Conservation (phyloP, 2,329 filamentous ascomycete species). For the Amauroascus niger region DNA sequence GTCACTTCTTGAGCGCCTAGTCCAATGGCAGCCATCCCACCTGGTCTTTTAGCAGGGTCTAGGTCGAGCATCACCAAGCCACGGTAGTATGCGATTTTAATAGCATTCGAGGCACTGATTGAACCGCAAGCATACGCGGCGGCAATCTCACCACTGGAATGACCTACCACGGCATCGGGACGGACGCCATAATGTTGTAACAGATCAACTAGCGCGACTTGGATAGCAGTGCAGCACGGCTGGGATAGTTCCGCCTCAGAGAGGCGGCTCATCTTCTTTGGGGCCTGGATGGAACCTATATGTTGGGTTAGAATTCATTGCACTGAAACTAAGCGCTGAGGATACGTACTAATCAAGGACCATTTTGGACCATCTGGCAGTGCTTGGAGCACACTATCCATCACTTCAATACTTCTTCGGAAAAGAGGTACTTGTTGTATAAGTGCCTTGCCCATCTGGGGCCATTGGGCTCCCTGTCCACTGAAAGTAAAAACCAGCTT, state of each 20-base stretch:
- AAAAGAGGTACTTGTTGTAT: background rate
- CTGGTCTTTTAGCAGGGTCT: background rate
- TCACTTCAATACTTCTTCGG: background rate
- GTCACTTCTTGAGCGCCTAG: background rate
- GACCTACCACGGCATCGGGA: conserved; percentile 14
- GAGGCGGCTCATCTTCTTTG: background rate
- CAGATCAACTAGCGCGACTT: conserved; percentile 14
- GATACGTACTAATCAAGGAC: too few species aligned
- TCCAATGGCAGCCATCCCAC: conserved; percentile 15
- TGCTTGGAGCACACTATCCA: background rate
- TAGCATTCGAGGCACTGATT: conserved; percentile 26
- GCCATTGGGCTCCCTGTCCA: conserved; percentile 17
- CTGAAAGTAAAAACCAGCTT: conserved; percentile 14
- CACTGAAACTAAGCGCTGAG: too few species aligned
- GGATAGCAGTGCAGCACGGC: conserved; percentile 15
- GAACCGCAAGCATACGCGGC: conserved; percentile 20
- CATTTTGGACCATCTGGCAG: background rate
- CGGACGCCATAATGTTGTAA: conserved; percentile 4
- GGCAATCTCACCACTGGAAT: conserved; percentile 18
- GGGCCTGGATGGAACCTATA: background rate
- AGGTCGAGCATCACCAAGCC: conserved; percentile 5
- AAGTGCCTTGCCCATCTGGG: conserved; percentile 8
- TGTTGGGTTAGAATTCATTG: too few species aligned
- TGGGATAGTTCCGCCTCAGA: conserved; percentile 11
- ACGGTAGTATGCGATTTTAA: conserved; percentile 41